Conservation (phyloP, 2,329 filamentous ascomycete genomes). For the Grosmannia penicillata region DNA sequence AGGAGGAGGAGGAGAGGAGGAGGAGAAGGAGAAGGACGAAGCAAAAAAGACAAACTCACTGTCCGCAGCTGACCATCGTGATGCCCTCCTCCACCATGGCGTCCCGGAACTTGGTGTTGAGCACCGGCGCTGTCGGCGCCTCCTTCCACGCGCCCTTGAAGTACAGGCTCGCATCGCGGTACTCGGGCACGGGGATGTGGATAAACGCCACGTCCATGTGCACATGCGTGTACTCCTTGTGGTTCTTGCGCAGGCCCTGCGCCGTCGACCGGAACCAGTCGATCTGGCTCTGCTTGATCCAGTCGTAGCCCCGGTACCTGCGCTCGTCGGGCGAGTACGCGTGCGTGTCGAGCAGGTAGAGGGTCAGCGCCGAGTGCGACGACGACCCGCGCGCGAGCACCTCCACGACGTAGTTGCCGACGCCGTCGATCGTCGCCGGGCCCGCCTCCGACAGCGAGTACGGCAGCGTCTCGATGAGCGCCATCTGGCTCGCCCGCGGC, state of each 20-base stretch:
- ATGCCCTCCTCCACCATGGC: constrained; percentile 77
- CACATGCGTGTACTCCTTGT: constrained; percentile 74
- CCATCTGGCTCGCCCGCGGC: constrained; percentile 66
- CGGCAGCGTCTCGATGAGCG: constrained; percentile 69
- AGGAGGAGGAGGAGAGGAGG: background rate
- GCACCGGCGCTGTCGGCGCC: constrained; percentile 70
- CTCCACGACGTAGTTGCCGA: constrained; percentile 92
- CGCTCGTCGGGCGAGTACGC: constrained; percentile 81
- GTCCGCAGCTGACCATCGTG: constrained; percentile 77
- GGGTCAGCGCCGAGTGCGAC: constrained; percentile 76
- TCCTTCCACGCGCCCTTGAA: constrained; percentile 65
- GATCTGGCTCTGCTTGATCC: constrained; percentile 89
- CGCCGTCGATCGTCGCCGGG: constrained; percentile 69
- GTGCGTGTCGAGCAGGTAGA: constrained; percentile 94
- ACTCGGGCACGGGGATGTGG: constrained; percentile 91
- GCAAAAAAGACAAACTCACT: constrained; percentile 40
- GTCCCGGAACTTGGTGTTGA: constrained; percentile 87
- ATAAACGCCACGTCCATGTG: constrained; percentile 97
- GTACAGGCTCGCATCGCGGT: constrained; percentile 44
- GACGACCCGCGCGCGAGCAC: constrained; percentile 66
- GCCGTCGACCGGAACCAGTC: constrained; percentile 83
- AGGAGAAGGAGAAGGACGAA: background rate
- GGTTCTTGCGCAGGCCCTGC: constrained; percentile 56
- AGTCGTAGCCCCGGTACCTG: constrained; percentile 86
- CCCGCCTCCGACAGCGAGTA: constrained; percentile 80